Evolutionary conservation across 495 filamentous ascomycete species (phyloP), one percentile per base, ranked within the genome.

Genomic region (Opeltia flavorubescens): DNA sequence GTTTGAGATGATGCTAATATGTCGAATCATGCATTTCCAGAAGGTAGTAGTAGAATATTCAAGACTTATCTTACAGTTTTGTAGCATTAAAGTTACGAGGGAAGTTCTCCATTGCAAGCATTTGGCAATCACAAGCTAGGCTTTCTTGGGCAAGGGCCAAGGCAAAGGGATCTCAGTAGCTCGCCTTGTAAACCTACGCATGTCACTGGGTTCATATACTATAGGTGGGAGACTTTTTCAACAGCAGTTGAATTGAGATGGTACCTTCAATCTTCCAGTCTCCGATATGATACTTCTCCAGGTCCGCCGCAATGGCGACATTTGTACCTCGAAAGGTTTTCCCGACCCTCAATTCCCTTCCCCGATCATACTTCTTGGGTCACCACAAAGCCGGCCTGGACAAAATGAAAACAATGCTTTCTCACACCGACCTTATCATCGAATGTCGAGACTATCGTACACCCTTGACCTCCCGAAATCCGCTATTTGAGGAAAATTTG

Each of bases 361-460:
- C 85, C 12, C 77, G 85, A 21, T 91, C 93, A 47, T 99, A 95
- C 69, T 99, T 82, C 71, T 77, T 96, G n/a, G 91, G 91, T 47
- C 91, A 99, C 61, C 91, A 99, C 69, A 71, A 74, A 36, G 70
- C 83, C 29, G 91, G 84, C n/a, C 68, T 96, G 18, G 66, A 67
- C 17, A 81, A 83, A 59, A 96, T 99, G 84, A 84, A 84, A 62
- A 78, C 76, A 47, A 71, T 83, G 65, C 75, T 99, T 39, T 77
- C 77, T 36, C 74, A 77, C 40, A 83, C 94, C 47, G 84, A 88
- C 52, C 80, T 96, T 38, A 76, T 99, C 42, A 77, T 99, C 47
- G 91, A 99, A 64, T 95, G 89, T 64, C 83, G 91, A 44, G 91
- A 99, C 65, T 89, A 85, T 59, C 81, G 91, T 30, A 77, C 93